Conservation (phyloP, 192 early-diverging fungal species). For the Coemansia asiatica region DNA sequence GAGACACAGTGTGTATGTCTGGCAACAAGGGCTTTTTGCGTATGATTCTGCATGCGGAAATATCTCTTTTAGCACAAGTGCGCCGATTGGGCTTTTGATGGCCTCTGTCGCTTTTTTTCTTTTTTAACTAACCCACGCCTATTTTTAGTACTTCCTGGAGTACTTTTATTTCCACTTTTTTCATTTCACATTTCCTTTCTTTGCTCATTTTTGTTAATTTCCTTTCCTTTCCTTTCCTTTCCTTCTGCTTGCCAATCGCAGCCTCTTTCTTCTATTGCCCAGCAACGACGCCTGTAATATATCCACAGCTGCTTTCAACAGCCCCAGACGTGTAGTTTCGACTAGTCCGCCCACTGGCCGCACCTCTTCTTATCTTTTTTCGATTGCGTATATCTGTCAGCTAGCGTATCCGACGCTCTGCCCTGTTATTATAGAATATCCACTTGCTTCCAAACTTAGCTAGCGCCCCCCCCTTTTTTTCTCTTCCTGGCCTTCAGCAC, state of each 20-base stretch:
- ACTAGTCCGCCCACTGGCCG: not conserved
- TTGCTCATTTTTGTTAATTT: not conserved
- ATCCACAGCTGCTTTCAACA: slow-evolving; percentile 4
- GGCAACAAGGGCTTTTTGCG: not conserved
- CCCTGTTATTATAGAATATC: not conserved
- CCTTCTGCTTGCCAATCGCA: not conserved
- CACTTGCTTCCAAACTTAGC: not conserved
- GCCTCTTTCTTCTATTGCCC: not conserved
- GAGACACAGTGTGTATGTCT: not conserved
- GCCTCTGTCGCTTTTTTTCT: not conserved
- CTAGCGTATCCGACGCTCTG: not conserved
- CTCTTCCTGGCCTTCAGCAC: not conserved
- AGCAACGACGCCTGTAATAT: not conserved
- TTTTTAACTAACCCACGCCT: not conserved
- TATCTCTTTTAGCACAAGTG: not conserved
- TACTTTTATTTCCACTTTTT: slow-evolving; percentile 4
- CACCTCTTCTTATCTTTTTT: too few relatives aligned
- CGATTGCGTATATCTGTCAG: not conserved
- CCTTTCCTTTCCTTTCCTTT: not conserved
- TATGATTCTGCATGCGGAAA: not conserved
- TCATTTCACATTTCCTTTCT: not conserved
- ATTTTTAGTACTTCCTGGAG: slow-evolving; percentile 2
- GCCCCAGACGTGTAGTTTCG: not conserved
- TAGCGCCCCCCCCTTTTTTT: not conserved
- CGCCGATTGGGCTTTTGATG: not conserved